Evolutionary conservation across 1,284 basidiomycete species (phyloP), one percentile per base, ranked within the genome.

Genomic region (Earliella scabrosa): DNA sequence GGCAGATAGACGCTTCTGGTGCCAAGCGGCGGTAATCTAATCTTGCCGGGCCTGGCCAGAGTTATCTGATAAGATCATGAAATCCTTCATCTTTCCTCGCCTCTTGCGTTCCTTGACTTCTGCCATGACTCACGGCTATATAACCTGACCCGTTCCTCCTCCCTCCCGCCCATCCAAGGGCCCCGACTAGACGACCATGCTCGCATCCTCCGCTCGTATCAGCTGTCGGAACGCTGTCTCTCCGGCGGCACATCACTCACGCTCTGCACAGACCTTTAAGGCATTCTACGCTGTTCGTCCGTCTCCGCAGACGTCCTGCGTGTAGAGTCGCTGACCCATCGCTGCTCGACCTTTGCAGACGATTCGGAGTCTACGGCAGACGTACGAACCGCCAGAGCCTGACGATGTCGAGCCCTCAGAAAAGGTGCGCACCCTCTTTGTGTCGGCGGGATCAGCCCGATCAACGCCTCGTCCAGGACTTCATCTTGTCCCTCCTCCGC

Each of bases 401-500:
- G 79, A 82, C 10, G 82, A 83, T 20, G 60, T 69, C 2, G 79
- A 80, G n/a, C 73, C 77, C 0, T 72, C 80, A 31, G 81, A 82
- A 45, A 82, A 83, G 68, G 82, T 83, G 63, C 58, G 80, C 32
- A 14, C 23, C 11, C 34, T 18, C 8, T 20, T 14, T 31, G 23
- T 29, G 5, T 21, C 14, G 11, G 24, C 18, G 24, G 35, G 39
- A 47, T 55, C 55, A 39, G 50, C 34, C 40, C 26, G 13, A 45
- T 13, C 48, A 21, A 18, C 39, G 35, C 32, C 50, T 20, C 54
- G 47, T 54, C 60, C 58, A 99, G 95, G 96, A 98, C 69, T 96
- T 99, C 69, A 97, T 99, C 71, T 78, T 99, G 50, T 97, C 95
- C 45, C 92, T 99, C 66, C 82, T 99, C 51, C 88, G 92, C 62